Evolutionary conservation across 257 asterid species (phyloP).

Genomic region (Nicotiana attenuata): DNA sequence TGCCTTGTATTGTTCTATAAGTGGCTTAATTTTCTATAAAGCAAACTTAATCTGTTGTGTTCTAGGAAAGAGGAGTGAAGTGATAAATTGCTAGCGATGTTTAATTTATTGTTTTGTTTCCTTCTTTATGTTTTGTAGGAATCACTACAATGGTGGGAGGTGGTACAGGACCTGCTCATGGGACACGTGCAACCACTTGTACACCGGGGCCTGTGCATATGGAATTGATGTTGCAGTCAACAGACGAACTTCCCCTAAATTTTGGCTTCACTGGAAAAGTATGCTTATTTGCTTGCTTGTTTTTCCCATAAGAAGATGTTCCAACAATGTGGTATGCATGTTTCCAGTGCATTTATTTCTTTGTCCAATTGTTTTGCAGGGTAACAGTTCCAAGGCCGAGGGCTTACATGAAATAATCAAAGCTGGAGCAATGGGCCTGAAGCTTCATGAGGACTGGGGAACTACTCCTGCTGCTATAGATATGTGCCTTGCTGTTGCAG

Average conservation of each 20-base stretch:
- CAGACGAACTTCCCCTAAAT: constrained; percentile 85
- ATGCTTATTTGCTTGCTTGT: constrained; percentile 16
- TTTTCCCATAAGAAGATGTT: background rate
- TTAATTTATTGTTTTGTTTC: constrained; percentile 8
- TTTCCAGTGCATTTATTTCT: background rate
- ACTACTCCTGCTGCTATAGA: constrained; percentile 96
- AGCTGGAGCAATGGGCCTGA: constrained; percentile 98
- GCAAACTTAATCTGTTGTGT: background rate
- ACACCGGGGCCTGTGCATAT: constrained; percentile 83
- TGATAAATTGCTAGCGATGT: background rate
- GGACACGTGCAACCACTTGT: constrained; percentile 98
- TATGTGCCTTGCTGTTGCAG: constrained; percentile 69
- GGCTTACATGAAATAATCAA: constrained; percentile 77
- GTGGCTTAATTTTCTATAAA: background rate
- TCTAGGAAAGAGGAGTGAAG: constrained; percentile 1
- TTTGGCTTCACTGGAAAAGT: constrained; percentile 98
- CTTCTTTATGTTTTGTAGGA: constrained; percentile 34
- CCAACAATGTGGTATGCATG: background rate
- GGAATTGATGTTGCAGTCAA: constrained; percentile 90
- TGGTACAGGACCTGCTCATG: constrained; percentile 98
- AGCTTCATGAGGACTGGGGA: constrained; percentile 99
- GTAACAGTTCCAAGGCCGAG: constrained; percentile 66
- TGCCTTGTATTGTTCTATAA: background rate
- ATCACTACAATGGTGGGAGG: constrained; percentile 95
- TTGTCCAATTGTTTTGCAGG: constrained; percentile 36